Evolutionary conservation across 495 filamentous ascomycete genomes (phyloP).

Genomic region (Aspergillus olivimuriae): DNA sequence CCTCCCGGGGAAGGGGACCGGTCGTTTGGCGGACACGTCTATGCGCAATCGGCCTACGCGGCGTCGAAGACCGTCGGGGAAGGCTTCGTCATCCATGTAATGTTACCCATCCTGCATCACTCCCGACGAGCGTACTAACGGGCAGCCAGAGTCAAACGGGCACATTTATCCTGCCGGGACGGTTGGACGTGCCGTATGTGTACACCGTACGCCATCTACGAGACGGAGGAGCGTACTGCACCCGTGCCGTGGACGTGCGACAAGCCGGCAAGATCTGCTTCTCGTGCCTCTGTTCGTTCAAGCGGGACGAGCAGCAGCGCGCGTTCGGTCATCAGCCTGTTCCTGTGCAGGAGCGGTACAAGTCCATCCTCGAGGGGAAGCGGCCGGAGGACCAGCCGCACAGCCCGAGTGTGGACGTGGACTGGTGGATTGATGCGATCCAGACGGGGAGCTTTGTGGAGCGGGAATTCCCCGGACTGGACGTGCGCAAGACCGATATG

Average conservation of each 20-base stretch:
- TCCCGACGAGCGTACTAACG: slow-evolving; percentile 16
- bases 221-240: slow-evolving; percentile 51
- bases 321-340: slow-evolving; percentile 36
- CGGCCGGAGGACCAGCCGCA: slow-evolving; percentile 30
- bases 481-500: slow-evolving; percentile 62
- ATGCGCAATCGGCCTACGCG: slow-evolving; percentile 57
- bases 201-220: slow-evolving; percentile 51
- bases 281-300: slow-evolving; percentile 57
- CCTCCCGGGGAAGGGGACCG: slow-evolving; percentile 24
- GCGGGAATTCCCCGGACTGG: slow-evolving; percentile 50
- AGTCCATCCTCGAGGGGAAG: slow-evolving; percentile 30
- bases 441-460: slow-evolving; percentile 21
- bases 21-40: slow-evolving; percentile 63
- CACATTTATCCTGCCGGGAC: slow-evolving; percentile 55
- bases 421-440: slow-evolving; percentile 36
- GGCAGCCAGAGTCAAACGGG: slow-evolving; percentile 55
- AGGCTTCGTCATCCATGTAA: slow-evolving; percentile 55
- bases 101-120: background rate
- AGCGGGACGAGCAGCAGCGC: slow-evolving; percentile 33
- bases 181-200: slow-evolving; percentile 49
- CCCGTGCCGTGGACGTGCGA: slow-evolving; percentile 50
- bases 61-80: slow-evolving; percentile 48
- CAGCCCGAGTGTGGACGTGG: slow-evolving; percentile 39
- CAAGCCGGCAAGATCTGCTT: slow-evolving; percentile 49
- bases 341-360: slow-evolving; percentile 31